phyloP scores from a whole-genome alignment of 2,329 filamentous ascomycete species.

The Fusarium ambrosium region DNA sequence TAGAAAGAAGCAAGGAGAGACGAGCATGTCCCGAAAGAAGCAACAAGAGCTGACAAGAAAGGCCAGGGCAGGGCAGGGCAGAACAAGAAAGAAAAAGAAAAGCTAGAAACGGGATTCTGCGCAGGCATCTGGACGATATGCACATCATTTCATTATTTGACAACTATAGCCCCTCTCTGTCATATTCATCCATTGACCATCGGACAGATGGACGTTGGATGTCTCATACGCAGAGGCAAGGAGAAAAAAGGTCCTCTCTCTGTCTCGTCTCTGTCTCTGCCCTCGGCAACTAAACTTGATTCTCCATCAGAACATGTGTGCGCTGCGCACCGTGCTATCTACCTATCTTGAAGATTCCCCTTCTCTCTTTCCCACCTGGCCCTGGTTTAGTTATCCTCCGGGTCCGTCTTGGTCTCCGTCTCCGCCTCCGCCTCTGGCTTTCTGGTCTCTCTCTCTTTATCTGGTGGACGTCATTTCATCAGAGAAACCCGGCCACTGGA shows the following conservation, averaged over 20 bases:
- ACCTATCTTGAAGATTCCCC: conserved; percentile 1
- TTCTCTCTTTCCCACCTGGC: not conserved
- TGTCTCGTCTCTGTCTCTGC: not conserved
- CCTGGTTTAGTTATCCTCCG: not conserved
- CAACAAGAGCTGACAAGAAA: conserved; percentile 1
- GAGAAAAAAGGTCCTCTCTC: not conserved
- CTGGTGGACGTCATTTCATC: conserved; percentile 30
- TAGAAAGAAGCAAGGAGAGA: not conserved
- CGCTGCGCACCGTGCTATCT: not conserved
- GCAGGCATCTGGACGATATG: not conserved
- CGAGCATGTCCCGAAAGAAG: not conserved
- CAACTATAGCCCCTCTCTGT: not conserved
- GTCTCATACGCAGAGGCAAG: not conserved
- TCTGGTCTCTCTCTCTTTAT: not conserved
- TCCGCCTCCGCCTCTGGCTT: not conserved
- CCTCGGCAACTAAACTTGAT: not conserved
- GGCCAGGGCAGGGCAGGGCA: not conserved
- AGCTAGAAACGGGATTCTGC: conserved; percentile 19
- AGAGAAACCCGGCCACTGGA: conserved; percentile 3
- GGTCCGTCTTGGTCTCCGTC: not conserved
- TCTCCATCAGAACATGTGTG: not conserved
- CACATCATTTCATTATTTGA: conserved; percentile 6
- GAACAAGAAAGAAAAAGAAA: not conserved
- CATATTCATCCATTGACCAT: conserved; percentile 11
- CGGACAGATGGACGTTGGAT: not conserved